Percentiles rank a stretch among this genome's conserved stretches.
These are phyloP conservation scores for Cladophialophora immunda DNA, from an alignment of 2,329 filamentous ascomycete species.

Conservation along the genomic window DNA sequence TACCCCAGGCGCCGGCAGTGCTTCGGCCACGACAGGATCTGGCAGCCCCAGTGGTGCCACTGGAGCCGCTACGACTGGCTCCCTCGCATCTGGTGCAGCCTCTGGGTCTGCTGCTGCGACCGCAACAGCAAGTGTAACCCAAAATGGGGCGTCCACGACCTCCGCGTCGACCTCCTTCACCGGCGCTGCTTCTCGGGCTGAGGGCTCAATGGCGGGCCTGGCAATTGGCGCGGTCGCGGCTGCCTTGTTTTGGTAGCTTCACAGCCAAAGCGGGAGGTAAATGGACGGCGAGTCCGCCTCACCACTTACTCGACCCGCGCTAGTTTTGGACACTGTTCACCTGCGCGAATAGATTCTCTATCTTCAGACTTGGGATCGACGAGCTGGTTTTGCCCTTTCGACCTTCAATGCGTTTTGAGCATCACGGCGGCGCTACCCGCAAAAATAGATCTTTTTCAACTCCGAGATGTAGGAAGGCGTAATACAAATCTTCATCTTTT, in stretches of 20 bases:
- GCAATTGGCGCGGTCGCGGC: not conserved
- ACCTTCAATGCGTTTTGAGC: not conserved
- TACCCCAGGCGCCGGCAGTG: not conserved
- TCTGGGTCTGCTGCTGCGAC: slow-evolving; percentile 6
- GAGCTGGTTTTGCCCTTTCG: not conserved
- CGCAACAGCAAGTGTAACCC: slow-evolving; percentile 8
- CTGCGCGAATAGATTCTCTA: not conserved
- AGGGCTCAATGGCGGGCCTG: slow-evolving; percentile 26
- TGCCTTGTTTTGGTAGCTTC: not conserved
- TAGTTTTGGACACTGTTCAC: too few relatives aligned
- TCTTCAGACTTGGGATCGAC: not conserved
- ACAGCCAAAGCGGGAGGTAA: too few relatives aligned
- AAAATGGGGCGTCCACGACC: not conserved
- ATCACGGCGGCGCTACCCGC: not conserved
- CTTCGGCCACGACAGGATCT: slow-evolving; percentile 9
- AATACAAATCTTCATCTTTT: not conserved
- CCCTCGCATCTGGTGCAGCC: not conserved
- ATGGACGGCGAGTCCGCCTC: too few relatives aligned
- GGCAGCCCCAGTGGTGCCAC: slow-evolving; percentile 8
- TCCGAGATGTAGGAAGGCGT: not conserved
- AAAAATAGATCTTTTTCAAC: not conserved
- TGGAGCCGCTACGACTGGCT: slow-evolving; percentile 13
- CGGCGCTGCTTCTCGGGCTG: slow-evolving; percentile 27
- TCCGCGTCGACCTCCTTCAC: slow-evolving; percentile 23
- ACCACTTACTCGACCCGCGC: too few relatives aligned